A percentile compares a stretch with the other conserved stretches of the same genome.
Evolutionary conservation across 2,329 filamentous ascomycete genomes (phyloP).

Genomic region (Alternaria gaisen): DNA sequence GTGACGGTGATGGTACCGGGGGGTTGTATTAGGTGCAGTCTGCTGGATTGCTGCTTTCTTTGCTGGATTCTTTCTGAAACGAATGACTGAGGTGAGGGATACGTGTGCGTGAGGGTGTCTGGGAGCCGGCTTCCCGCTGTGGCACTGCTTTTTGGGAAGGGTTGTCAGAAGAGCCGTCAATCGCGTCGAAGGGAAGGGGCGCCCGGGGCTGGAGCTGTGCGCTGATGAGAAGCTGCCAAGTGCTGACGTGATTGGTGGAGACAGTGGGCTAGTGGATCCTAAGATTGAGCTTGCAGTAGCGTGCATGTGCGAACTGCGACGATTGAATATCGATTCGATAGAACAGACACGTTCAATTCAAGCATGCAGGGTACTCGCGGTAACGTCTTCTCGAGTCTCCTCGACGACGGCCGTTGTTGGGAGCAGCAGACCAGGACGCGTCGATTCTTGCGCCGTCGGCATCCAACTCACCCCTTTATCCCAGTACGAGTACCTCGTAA

Average conservation of each 20-base stretch:
- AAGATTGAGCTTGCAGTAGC: slow-evolving; percentile 1
- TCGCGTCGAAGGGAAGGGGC: slow-evolving; percentile 23
- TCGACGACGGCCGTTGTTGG: slow-evolving; percentile 4
- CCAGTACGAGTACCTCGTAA: neutral
- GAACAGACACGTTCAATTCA: slow-evolving; percentile 14
- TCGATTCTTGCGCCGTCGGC: slow-evolving; percentile 3
- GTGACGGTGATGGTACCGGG: slow-evolving; percentile 6
- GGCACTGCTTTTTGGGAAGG: slow-evolving; percentile 26
- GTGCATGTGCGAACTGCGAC: slow-evolving; percentile 9
- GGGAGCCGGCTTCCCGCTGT: slow-evolving; percentile 26
- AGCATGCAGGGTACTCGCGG: neutral
- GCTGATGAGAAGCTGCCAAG: slow-evolving; percentile 15
- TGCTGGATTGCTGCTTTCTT: slow-evolving; percentile 9
- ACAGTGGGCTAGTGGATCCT: slow-evolving; percentile 11
- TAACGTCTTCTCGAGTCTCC: neutral
- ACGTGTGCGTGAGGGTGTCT: slow-evolving; percentile 21
- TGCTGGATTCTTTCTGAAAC: slow-evolving; percentile 39
- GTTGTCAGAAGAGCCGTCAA: slow-evolving; percentile 23
- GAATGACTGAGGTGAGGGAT: slow-evolving; percentile 52
- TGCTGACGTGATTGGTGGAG: slow-evolving; percentile 21
- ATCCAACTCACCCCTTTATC: slow-evolving; percentile 5
- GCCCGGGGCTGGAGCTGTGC: slow-evolving; percentile 23
- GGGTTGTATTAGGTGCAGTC: slow-evolving; percentile 26
- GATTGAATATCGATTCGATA: slow-evolving; percentile 17
- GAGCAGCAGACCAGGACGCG: neutral